Evolutionary conservation across 129 eudicot species (phyloP).

Genomic region (Lactuca saligna): DNA sequence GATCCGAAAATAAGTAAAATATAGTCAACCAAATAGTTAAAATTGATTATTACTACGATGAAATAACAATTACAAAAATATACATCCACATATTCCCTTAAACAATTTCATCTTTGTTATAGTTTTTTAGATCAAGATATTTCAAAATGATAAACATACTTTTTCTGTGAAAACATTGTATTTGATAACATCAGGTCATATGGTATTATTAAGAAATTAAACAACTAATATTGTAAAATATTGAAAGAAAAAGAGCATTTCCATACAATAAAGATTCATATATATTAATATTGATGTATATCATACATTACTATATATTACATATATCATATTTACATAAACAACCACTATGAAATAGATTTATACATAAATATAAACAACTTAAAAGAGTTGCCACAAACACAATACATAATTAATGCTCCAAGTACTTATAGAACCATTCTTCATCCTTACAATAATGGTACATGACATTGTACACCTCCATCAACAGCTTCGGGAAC

Average conservation of each 20-base stretch:
- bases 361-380: background rate
- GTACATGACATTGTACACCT: conserved; percentile 77
- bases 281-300: conserved; percentile 4
- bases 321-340: conserved; percentile 21
- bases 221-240: too few relatives aligned
- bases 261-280: background rate
- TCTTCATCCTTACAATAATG: conserved; percentile 64
- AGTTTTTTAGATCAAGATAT: too few relatives aligned
- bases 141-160: too few relatives aligned
- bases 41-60: too few relatives aligned
- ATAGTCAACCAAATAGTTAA: too few relatives aligned
- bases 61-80: too few relatives aligned
- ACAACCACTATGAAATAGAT: background rate
- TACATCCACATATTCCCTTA: too few relatives aligned
- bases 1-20: too few relatives aligned
- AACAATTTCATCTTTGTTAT: too few relatives aligned
- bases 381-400: background rate
- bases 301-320: conserved; percentile 5
- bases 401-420: conserved; percentile 6
- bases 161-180: too few relatives aligned
- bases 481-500: conserved; percentile 75
- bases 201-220: too few relatives aligned
- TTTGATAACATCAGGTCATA: too few relatives aligned
- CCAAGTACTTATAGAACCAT: conserved; percentile 61
- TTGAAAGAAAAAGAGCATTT: background rate